Percentiles rank a stretch among this genome's conserved stretches.
phyloP scores from a whole-genome alignment of 2,329 filamentous ascomycete species.

The Trichoderma hamatum region DNA sequence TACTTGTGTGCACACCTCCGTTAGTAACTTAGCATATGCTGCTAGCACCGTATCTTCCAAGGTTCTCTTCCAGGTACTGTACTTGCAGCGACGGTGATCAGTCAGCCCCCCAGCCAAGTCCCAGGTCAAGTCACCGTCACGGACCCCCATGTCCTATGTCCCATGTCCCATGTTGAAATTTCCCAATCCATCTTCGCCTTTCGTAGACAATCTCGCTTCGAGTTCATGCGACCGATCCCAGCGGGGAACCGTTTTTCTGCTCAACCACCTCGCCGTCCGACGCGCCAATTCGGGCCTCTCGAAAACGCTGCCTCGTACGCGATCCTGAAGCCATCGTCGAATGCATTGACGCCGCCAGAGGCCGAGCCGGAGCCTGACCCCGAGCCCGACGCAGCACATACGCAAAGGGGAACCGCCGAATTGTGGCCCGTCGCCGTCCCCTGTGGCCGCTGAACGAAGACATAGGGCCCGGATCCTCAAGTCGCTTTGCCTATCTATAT shows the following conservation, averaged over 20 bases:
- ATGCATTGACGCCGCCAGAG: conserved; percentile 25
- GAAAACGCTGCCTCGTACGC: conserved; percentile 2
- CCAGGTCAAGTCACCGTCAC: conserved; percentile 13
- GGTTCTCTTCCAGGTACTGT: background rate
- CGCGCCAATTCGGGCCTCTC: conserved; percentile 16
- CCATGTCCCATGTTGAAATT: conserved; percentile 23
- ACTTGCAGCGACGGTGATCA: background rate
- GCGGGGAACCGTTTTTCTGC: conserved; percentile 15
- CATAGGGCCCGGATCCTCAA: conserved; percentile 4
- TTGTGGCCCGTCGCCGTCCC: background rate
- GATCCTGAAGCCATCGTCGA: conserved; percentile 16
- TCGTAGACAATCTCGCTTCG: conserved; percentile 21
- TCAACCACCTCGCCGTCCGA: conserved; percentile 12
- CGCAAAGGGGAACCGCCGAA: conserved; percentile 12
- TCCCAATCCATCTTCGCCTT: conserved; percentile 24
- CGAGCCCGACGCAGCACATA: conserved; percentile 19
- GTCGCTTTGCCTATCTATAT: background rate
- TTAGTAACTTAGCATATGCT: no score
- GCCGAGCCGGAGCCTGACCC: conserved; percentile 27
- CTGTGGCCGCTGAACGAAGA: conserved; percentile 7
- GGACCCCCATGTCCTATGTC: conserved; percentile 25
- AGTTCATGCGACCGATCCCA: conserved; percentile 14
- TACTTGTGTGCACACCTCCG: background rate
- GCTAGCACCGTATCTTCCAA: background rate
- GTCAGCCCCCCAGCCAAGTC: conserved; percentile 8